phyloP scores from a whole-genome alignment of 768 basidiomycete genomes.

The Auricularia sp. region DNA sequence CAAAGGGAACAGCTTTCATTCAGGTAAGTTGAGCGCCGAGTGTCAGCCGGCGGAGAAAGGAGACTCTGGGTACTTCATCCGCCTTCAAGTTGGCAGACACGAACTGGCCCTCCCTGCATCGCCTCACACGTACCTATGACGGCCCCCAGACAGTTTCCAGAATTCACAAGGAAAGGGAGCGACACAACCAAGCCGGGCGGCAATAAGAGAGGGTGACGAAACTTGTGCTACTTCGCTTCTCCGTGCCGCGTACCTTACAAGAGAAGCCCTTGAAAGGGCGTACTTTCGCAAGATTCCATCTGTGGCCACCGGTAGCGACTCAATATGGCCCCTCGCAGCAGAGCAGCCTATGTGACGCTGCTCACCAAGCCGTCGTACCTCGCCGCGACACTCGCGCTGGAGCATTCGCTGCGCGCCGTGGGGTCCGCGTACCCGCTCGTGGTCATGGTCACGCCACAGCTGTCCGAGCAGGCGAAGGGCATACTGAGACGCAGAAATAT shows the following conservation, averaged over 20 bases:
- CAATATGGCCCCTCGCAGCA: slow-evolving; percentile 9
- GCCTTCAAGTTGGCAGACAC: too few species aligned
- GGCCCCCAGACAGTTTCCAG: not conserved
- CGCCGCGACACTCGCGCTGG: slow-evolving; percentile 50
- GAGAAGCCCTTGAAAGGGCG: not conserved
- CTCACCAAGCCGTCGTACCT: slow-evolving; percentile 58
- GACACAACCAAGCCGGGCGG: not conserved
- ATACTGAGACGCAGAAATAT: slow-evolving; percentile 48
- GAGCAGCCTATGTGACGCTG: slow-evolving; percentile 64
- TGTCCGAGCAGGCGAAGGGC: slow-evolving; percentile 40
- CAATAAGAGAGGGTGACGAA: not conserved
- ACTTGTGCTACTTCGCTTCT: not conserved
- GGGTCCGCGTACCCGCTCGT: slow-evolving; percentile 64
- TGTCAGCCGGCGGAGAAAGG: too few species aligned
- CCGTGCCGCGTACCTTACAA: not conserved
- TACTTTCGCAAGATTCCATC: not conserved
- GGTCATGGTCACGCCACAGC: slow-evolving; percentile 57
- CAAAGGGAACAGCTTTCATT: too few species aligned
- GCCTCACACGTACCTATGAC: not conserved
- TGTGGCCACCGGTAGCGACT: not conserved
- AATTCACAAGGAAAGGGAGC: not conserved
- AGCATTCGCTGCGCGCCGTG: slow-evolving; percentile 42
- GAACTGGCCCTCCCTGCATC: too few species aligned
- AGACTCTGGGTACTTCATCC: too few species aligned
- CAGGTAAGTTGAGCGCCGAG: too few species aligned